These are phyloP conservation scores for Mariannaea elegans DNA, from an alignment of 2,329 filamentous ascomycete genomes.

Conservation along the genomic window DNA sequence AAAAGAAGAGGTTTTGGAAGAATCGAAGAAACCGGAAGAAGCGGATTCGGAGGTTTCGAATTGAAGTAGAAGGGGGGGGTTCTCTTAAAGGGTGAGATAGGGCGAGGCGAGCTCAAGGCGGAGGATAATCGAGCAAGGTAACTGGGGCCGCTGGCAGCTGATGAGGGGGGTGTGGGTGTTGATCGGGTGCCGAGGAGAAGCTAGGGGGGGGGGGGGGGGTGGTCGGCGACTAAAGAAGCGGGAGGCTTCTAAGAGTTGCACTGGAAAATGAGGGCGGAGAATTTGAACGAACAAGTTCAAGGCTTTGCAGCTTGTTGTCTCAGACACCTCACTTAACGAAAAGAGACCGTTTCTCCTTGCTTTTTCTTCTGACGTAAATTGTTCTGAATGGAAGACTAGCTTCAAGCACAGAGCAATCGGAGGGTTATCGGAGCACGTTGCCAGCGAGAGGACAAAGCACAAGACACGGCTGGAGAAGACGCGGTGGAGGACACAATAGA, in stretches of 20 bases:
- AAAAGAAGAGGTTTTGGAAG: neutral
- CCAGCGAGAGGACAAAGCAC: neutral
- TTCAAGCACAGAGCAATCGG: neutral
- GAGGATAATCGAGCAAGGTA: slow-evolving; percentile 1
- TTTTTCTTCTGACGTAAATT: slow-evolving; percentile 4
- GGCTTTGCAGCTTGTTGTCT: neutral
- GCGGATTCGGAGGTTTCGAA: slow-evolving; percentile 12
- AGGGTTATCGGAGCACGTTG: neutral
- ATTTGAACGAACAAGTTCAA: neutral
- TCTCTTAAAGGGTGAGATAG: neutral
- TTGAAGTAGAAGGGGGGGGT: neutral
- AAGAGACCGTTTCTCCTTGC: neutral
- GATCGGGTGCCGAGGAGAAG: slow-evolving; percentile 13
- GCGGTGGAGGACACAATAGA: neutral
- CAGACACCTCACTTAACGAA: neutral
- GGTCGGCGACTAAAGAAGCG: slow-evolving; percentile 14
- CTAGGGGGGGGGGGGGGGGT: slow-evolving; percentile 8
- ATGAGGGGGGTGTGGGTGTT: slow-evolving; percentile 6
- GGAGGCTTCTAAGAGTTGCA: slow-evolving; percentile 9
- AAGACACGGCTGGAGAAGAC: neutral
- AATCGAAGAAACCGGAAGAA: slow-evolving; percentile 16
- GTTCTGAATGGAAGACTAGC: neutral
- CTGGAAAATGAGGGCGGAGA: slow-evolving; percentile 16
- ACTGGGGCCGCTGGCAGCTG: slow-evolving; percentile 10
- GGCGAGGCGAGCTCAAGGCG: slow-evolving; percentile 18